These are phyloP conservation scores for Hansenula sp. DNA, from an alignment of 1,139 yeast genomes.

Conservation along the genomic window DNA sequence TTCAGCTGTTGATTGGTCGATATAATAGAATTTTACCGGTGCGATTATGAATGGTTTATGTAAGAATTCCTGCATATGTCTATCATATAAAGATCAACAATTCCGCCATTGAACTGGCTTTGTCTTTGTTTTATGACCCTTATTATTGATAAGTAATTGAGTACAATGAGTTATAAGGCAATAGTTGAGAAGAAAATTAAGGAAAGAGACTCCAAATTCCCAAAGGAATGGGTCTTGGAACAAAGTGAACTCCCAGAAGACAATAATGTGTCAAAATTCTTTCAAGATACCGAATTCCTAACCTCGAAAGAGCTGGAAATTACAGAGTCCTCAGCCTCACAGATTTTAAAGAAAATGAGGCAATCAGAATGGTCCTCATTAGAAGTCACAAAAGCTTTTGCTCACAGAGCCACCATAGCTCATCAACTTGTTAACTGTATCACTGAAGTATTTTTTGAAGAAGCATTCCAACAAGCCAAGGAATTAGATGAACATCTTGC, in stretches of 20 bases:
- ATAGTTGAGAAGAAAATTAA: not conserved
- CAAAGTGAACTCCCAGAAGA: slow-evolving; percentile 8
- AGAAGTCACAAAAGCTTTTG: slow-evolving; percentile 32
- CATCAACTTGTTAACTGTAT: slow-evolving; percentile 45
- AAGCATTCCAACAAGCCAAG: slow-evolving; percentile 40
- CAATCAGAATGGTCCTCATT: slow-evolving; percentile 31
- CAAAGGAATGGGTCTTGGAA: slow-evolving; percentile 9
- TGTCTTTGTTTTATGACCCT: too few relatives aligned
- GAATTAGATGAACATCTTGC: slow-evolving; percentile 38
- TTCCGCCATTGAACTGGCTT: too few relatives aligned
- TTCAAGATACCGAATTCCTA: slow-evolving; percentile 16
- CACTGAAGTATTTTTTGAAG: slow-evolving; percentile 36
- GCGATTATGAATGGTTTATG: too few relatives aligned
- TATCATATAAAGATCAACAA: too few relatives aligned
- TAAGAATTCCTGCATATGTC: too few relatives aligned
- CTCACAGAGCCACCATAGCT: slow-evolving; percentile 42
- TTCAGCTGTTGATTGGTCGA: too few relatives aligned
- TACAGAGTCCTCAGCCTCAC: slow-evolving; percentile 30
- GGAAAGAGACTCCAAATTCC: slow-evolving; percentile 2
- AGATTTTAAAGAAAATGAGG: slow-evolving; percentile 28
- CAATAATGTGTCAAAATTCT: slow-evolving; percentile 23
- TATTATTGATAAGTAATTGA: too few relatives aligned
- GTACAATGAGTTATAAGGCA: not conserved
- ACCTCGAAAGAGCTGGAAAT: slow-evolving; percentile 33
- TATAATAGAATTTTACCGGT: too few relatives aligned